Evolutionary conservation across 2,329 filamentous ascomycete species (phyloP), one percentile per base, ranked within the genome.

Genomic region (Phyllosticta citribraziliensis): DNA sequence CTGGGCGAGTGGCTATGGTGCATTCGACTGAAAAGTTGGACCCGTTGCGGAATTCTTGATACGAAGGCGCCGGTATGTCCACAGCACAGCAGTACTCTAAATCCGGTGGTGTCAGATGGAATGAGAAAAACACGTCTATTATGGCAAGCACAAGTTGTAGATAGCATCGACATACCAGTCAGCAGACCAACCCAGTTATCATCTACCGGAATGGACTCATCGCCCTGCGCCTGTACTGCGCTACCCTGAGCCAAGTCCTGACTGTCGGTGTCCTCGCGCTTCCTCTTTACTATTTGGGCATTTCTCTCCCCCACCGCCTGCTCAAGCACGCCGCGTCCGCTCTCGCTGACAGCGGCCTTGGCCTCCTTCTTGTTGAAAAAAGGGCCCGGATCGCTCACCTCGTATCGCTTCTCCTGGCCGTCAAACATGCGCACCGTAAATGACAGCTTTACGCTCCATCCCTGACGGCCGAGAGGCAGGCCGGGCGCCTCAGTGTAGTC

Each of bases 291-390:
- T 47, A 69, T 62, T 50, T 68, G 69, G 0, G 9, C n/a, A 10
- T 17, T 20, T 20, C 70, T 68, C 50, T 67, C 61, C 19, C 47
- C 62, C 47, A 67, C 66, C 51, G 71, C 63, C 11, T 58, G 52
- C 8, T 67, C 65, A 5, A 77, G 54, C 2, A 69, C 55, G 2
- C 62, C 63, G 5, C 75, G 47, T 2, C 67, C 74, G n/a, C 62
- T 64, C 65, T 70, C 69, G 52, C 71, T 72, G 22, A 74, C 56
- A 1, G 67, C 71, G 61, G 79, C 76, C 61, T 75, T 78, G 0
- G 74, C 76, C 56, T 75, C 73, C 62, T 74, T 74, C 67, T 79
- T 78, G 50, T 67, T 74, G 8, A 66, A 65, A 63, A 69, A 76
- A 17, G 64, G 66, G 2, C 67, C 68, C 8, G 64, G 27, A 11